phyloP scores from a whole-genome alignment of 768 basidiomycete species.

The Calocera viscosa region DNA sequence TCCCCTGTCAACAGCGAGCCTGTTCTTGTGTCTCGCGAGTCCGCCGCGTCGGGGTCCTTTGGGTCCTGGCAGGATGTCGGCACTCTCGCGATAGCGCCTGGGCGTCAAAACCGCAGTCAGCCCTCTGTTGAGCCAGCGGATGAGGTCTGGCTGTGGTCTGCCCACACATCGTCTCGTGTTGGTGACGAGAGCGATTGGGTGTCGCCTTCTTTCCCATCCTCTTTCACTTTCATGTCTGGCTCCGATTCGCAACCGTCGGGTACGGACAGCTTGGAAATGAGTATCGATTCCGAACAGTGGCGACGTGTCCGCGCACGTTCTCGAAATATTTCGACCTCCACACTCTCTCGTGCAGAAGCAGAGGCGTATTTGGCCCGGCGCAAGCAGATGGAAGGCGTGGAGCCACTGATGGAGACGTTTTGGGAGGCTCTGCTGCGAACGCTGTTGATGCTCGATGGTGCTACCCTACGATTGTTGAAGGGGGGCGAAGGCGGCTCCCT shows the following conservation, averaged over 20 bases:
- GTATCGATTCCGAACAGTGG: conserved; percentile 7
- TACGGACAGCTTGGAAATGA: background rate
- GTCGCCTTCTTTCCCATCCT: background rate
- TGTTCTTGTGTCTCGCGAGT: background rate
- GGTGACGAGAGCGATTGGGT: background rate
- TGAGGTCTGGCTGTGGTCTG: conserved; percentile 3
- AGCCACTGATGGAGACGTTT: conserved; percentile 1
- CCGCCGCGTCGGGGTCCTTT: background rate
- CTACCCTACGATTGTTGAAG: background rate
- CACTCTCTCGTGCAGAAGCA: background rate
- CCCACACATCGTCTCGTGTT: background rate
- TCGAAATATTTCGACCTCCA: background rate
- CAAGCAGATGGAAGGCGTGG: background rate
- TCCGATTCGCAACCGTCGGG: conserved; percentile 7
- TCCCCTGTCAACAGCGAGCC: conserved; percentile 1
- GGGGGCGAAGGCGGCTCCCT: background rate
- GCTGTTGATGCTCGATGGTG: conserved; percentile 5
- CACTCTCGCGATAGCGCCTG: background rate
- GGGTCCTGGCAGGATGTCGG: background rate
- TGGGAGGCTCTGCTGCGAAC: conserved; percentile 5
- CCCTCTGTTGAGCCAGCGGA: background rate
- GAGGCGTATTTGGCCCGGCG: background rate
- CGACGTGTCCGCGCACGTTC: conserved; percentile 6
- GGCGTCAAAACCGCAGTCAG: background rate
- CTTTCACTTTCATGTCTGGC: background rate